phyloP scores from a whole-genome alignment of 208 protist species.

The Phytomonas sp. region DNA sequence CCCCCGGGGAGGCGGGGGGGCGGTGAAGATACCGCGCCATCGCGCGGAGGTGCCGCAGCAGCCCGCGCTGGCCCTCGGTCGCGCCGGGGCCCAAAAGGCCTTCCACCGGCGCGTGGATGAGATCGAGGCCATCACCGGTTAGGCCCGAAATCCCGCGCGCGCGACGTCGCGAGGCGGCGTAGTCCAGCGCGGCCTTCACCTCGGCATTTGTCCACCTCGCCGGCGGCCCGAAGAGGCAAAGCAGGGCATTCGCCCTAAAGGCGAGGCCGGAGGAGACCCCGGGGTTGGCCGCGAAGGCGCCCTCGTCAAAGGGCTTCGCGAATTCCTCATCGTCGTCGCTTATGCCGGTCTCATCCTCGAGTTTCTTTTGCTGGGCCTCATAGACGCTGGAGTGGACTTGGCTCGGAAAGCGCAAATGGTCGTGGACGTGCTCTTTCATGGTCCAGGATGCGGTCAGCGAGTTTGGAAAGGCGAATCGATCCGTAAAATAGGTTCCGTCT shows the following conservation, averaged over 20 bases:
- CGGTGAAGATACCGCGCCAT: not conserved
- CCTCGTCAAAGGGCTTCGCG: not conserved
- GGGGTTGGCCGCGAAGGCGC: not conserved
- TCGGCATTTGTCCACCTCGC: not conserved
- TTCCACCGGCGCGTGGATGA: not conserved
- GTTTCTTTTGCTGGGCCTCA: constrained; percentile 9
- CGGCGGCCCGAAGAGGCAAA: not conserved
- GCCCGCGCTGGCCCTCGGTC: not conserved
- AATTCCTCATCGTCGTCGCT: not conserved
- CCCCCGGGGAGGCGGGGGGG: too few relatives aligned
- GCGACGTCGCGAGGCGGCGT: not conserved
- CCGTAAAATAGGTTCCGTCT: not conserved
- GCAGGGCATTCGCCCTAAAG: not conserved
- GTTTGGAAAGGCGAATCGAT: not conserved
- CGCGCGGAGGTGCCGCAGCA: not conserved
- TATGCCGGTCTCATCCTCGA: constrained; percentile 3
- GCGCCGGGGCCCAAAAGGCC: not conserved
- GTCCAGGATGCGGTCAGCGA: not conserved
- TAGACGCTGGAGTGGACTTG: constrained; percentile 17
- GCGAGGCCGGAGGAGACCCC: not conserved
- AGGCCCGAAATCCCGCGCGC: not conserved
- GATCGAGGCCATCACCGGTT: not conserved
- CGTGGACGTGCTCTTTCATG: constrained; percentile 6
- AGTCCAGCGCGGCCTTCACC: not conserved
- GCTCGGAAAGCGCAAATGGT: constrained; percentile 15